Evolutionary conservation across 179 eudicot species (phyloP), one percentile per base, ranked within the genome.

Genomic region (Nepenthes alata): DNA sequence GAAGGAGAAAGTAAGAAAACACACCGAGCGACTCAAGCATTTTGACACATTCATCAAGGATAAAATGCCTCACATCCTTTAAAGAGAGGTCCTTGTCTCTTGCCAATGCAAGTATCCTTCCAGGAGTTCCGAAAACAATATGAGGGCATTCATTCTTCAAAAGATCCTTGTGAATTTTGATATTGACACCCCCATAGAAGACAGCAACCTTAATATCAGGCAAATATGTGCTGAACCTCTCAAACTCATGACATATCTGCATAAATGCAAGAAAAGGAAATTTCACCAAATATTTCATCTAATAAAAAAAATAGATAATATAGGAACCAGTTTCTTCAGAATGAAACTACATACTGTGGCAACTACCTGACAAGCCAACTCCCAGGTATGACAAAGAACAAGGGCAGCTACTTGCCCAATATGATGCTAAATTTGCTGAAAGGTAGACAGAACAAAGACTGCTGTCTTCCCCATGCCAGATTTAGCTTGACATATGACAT

Each of bases 391-490:
- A 62, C 96, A 88, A 1, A 86, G 85, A 55, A 88, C 89, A 75
- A 88, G 90, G 11, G 96, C 96, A 60, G 96, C 83, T 75, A 86
- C 91, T 70, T 89, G 91, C 5, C 95, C 95, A n/a, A 88, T 74
- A 58, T 83, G 85, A 36, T 91, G 97, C 72, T 87, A 91, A 65
- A 89, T 87, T 68, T 87, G 97, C 72, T 89, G 97, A 58, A 89
- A 67, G 57, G 91, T 80, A 41, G 97, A 89, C 34, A 89, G 81
- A 57, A 89, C 97, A 77, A 89, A 89, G 1, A 89, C 97, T 59
- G 97, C 97, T 9, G 97, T 89, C 76, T 89, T 89, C 60, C 96
- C 95, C 96, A 89, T 89, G 53, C 96, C 96, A 56, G 96, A 89
- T 68, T 89, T 87, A 51, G 97, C 97, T 87, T 89, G 97, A 72